These are phyloP conservation scores for Epichloe typhina DNA, from an alignment of 2,329 filamentous ascomycete genomes.

Conservation along the genomic window DNA sequence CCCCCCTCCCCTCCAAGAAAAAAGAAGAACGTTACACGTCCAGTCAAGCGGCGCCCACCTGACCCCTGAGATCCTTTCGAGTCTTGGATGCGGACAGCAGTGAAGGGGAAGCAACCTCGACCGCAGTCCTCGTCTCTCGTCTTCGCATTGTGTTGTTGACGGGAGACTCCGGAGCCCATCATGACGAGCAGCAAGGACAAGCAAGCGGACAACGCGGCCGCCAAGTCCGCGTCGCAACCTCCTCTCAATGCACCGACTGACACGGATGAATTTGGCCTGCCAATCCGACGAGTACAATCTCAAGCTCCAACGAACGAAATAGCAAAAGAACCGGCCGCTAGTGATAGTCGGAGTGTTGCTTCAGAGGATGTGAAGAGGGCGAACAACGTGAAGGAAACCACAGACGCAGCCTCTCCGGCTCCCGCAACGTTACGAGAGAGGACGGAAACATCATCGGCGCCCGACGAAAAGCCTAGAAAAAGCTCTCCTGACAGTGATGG, in stretches of 20 bases:
- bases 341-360: not conserved
- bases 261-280: conserved; percentile 60
- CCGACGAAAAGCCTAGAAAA: not conserved
- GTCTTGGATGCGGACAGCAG: conserved; percentile 16
- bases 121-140: conserved; percentile 4
- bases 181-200: conserved; percentile 14
- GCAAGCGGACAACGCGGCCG: conserved; percentile 9
- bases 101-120: not conserved
- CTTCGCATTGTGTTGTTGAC: conserved; percentile 2
- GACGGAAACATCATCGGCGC: not conserved
- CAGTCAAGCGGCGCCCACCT: conserved; percentile 12
- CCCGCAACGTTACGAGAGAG: not conserved
- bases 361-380: not conserved
- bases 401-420: not conserved
- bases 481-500: conserved; percentile 9
- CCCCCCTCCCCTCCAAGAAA: not conserved
- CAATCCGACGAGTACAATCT: conserved; percentile 35
- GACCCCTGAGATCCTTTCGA: conserved; percentile 7
- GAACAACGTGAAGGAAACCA: not conserved
- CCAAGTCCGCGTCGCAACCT: conserved; percentile 16
- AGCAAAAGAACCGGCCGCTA: conserved; percentile 8
- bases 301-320: conserved; percentile 17
- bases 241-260: conserved; percentile 22
- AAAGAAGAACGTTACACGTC: conserved; percentile 2
- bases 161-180: conserved; percentile 2